Evolutionary conservation across 2,329 filamentous ascomycete genomes (phyloP), one percentile per base, ranked within the genome.

Genomic region (Curvularia lunata): DNA sequence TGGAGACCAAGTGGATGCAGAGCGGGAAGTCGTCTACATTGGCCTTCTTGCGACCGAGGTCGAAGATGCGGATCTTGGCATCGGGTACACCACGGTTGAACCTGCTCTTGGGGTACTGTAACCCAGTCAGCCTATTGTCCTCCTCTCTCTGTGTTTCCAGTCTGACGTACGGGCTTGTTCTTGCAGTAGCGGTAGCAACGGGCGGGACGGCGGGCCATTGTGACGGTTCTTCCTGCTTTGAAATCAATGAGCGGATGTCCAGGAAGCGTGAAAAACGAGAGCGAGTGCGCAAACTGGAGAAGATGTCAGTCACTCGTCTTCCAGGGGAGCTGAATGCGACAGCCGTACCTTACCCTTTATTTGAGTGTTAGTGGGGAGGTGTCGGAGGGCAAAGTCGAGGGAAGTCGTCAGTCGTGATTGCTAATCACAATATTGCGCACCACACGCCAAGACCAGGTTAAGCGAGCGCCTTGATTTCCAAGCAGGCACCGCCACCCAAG

Each of bases 141-240:
- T 65, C 46, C 54, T 64, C 61, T 71, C 65, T 74, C 27, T n/a
- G 5, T 41, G 27, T 50, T 23, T 52, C 25, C 40, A 41, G 40
- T 60, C 41, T 49, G 54, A 73, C 73, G 61, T 76, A 76, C 84
- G 81, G 96, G 92, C 92, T 97, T 97, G 90, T 98, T 99, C 92
- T 99, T 99, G 93, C 95, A 99, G 91, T 99, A 99, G 81, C 95
- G 90, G 89, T 97, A 99, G 87, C 95, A 99, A 87, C 95, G 91
- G 80, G 95, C 95, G 80, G 95, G 95, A 91, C 95, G 92, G 84
- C 95, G 92, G 80, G 95, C 95, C 95, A 99, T 99, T 86, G 89
- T 93, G 89, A 89, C 87, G 83, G 85, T 71, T 59, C 77, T 66
- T 75, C 75, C 71, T 76, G 72, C 70, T 79, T 77, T 77, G 75